phyloP scores from a whole-genome alignment of 805 yeast species.

The Ogataea corticis region DNA sequence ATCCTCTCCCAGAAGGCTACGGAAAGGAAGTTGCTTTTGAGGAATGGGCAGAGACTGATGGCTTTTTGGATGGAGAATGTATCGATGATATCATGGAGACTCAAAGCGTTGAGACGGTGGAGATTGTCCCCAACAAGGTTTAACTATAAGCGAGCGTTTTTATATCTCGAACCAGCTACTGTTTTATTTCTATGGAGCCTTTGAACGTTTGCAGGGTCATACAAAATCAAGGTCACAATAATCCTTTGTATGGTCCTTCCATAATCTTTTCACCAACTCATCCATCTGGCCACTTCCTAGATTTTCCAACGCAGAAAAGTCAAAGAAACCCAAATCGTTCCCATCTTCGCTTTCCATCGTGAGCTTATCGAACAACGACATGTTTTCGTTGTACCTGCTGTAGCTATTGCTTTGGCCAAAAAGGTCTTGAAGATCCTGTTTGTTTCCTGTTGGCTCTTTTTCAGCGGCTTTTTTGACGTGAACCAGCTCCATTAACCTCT shows the following conservation, averaged over 20 bases:
- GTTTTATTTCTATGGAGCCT: no score
- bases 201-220: no score
- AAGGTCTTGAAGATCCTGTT: not conserved
- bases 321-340: slow-evolving; percentile 10
- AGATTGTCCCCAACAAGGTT: not conserved
- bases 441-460: not conserved
- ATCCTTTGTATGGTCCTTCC: slow-evolving; percentile 1
- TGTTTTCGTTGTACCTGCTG: slow-evolving; percentile 5
- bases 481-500: slow-evolving; percentile 14
- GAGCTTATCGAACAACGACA: slow-evolving; percentile 13
- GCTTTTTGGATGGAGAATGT: slow-evolving; percentile 9
- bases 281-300: slow-evolving; percentile 13
- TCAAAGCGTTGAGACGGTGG: not conserved
- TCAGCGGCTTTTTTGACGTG: not conserved
- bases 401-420: not conserved
- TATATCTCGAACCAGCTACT: no score
- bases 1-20: slow-evolving; percentile 4
- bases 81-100: slow-evolving; percentile 7
- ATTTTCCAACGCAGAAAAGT: slow-evolving; percentile 12
- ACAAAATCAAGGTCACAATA: slow-evolving; percentile 7
- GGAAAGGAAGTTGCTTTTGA: slow-evolving; percentile 6
- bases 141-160: not conserved
- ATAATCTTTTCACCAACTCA: slow-evolving; percentile 9
- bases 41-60: slow-evolving; percentile 12
- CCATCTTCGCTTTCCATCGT: not conserved